Base-by-base conservation (phyloP, 2,329 filamentous ascomycete genomes). In the Fusarium praegraminearum region DNA sequence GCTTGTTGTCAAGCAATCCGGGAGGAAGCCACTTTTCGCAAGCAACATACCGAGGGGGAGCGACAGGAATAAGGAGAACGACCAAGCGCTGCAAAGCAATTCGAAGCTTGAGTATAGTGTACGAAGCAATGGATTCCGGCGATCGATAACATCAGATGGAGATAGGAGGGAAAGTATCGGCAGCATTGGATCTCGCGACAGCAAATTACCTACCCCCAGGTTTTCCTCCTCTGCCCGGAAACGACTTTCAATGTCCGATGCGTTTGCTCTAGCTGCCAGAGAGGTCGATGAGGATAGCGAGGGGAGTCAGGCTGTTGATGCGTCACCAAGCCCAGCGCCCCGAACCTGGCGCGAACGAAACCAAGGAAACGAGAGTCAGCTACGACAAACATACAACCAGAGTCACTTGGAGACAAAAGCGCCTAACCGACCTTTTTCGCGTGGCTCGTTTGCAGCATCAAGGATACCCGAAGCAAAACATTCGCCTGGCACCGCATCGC, bases 311-410 rank as follows among this genome's bases (percentile, higher is more conserved):
- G 57, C 63, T n/a, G 68, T 74, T n/a, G 81, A 83, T 62, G 84
- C 80, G 20, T 86, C 84, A 3, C 85, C 85, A 1, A 87, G 85
- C 57, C 85, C 85, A 1, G 85, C 85, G 2, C 85, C 85, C 3
- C 78, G 85, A 33, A 73, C 78, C 10, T 83, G 83, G 80, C 80
- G 82, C 15, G 72, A 76, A 20, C 76, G 75, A 35, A 73, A 63
- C 9, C 77, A 76, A 2, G 73, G 75, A 1, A 77, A 79, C 20
- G 77, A 82, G 40, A 68, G 61, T 32, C 75, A 73, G 36, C 65
- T 76, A 65, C 75, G 78, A 35, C 73, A 72, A 58, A 54, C 72
- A 18, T 56, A 78, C 16, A 74, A 68, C 9, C 73, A 74, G 4
- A 77, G 79, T 44, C 76, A 77, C 20, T 61, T 80, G 10, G 78